Base-by-base conservation (phyloP, 129 eudicot genomes). In the Flaveria robusta region DNA sequence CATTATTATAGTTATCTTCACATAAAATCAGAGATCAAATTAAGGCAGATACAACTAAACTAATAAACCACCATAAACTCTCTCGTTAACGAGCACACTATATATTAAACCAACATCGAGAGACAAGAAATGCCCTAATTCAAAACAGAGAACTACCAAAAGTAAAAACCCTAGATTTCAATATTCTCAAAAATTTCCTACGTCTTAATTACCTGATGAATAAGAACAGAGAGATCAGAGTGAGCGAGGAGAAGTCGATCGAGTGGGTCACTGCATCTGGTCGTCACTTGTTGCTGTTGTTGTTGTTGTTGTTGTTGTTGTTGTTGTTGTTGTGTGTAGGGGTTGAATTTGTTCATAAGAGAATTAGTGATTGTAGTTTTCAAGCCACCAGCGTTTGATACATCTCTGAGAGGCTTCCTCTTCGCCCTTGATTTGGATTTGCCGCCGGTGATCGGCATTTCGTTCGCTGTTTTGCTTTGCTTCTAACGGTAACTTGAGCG, bases 181-280 rank as follows among this genome's bases (percentile, higher is more conserved):
- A 24, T 23, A 49, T 9, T 11, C 3, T 10, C 14, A 18, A 34
- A 42, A 41, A 16, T 4, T 22, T 24, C 54, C 43, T 27, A 56
- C 0, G 10, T 0, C 10, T 60, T 70, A 74, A 11, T 27, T 43
- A 94, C 98, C 92, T 91, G 96, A 43, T 76, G 89, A 58, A 88
- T 56, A 37, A 88, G 81, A 5, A 74, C 74, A 18, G 96, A 90
- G 41, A 93, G 84, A 52, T 93, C 87, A 80, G 97, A 88, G 72
- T 91, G 98, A 70, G 81, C 83, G 19, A 91, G 88, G 13, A 87
- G 90, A 69, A 91, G 96, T 12, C 89, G 97, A 74, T 93, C 95
- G 46, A 88, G 85, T 3, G 88, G 79, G 70, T 80, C 86, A 20
- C 78, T 79, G 15, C 46, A 8, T 34, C 39, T 34, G 39, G 39